Base-by-base conservation (phyloP, 129 eudicot species). In the Calendula officinalis region DNA sequence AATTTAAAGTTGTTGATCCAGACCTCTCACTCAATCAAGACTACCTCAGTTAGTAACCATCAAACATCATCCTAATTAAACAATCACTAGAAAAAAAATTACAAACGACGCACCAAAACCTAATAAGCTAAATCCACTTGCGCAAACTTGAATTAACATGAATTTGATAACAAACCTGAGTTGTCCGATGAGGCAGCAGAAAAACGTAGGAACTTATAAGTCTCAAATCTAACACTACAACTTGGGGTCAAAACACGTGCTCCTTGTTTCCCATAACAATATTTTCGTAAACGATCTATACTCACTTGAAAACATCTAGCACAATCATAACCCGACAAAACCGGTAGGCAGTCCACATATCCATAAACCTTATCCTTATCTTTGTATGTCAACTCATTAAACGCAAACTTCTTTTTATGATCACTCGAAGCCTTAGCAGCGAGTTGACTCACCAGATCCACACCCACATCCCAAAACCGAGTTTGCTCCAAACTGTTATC, bases 161-260 rank as follows among this genome's bases (percentile, higher is more conserved):
- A 44, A 15, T 30, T 62, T 32, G 7, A 11, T 48, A 3, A 14
- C 46, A 36, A 38, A 38, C 72, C 62, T 53, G 62, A 5, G 4
- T 9, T 2, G n/a, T 40, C 1, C 15, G 37, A 64, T 48, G 70
- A 35, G 59, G 47, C 35, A 5, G 11, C 47, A 3, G 60, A 1
- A 9, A 39, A n/a, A 3, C 12, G 8, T 5, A 66, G n/a, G 49
- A 67, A 67, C 63, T 41, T 30, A 67, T 53, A 69, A 4, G 3
- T 58, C 38, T 69, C 75, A 12, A 69, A 58, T 48, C 75, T 58
- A 58, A 69, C 67, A 48, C 48, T 69, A 38, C 75, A 69, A 58
- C 67, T 69, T 33, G 67, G 34, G 30, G 75, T 51, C 75, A 69
- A 48, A 47, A 69, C 67, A 7, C 75, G 58, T 12, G 60, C 75